phyloP scores from a whole-genome alignment of 1,284 basidiomycete genomes.

The Veloboletus limbatus region DNA sequence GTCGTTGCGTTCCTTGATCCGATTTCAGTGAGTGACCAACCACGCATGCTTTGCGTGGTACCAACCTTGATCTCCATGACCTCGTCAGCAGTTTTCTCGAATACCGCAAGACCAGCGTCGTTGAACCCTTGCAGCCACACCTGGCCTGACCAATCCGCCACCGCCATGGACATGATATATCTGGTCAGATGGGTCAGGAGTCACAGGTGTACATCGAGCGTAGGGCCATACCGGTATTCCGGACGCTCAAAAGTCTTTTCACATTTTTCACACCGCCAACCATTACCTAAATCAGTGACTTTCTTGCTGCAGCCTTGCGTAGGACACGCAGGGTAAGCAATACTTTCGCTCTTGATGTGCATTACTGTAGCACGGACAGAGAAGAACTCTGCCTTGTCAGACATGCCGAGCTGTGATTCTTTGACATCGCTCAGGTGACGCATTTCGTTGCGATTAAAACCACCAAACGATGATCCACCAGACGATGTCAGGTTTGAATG shows the following conservation, averaged over 20 bases:
- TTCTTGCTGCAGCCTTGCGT: conserved; percentile 89
- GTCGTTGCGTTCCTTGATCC: conserved; percentile 62
- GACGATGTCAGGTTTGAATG: conserved; percentile 50
- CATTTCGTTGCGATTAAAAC: conserved; percentile 69
- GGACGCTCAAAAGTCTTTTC: conserved; percentile 72
- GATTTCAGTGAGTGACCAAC: background rate
- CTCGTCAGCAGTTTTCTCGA: conserved; percentile 82
- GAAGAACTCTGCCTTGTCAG: conserved; percentile 84
- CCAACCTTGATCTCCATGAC: conserved; percentile 66
- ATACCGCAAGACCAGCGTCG: conserved; percentile 78
- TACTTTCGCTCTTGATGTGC: conserved; percentile 85
- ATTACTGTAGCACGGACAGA: conserved; percentile 81
- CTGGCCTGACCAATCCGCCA: conserved; percentile 86
- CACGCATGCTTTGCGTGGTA: background rate
- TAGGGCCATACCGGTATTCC: conserved; percentile 67
- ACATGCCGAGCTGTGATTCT: conserved; percentile 72
- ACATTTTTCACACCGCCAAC: conserved; percentile 96
- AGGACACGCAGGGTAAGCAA: conserved; percentile 91
- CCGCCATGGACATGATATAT: conserved; percentile 88
- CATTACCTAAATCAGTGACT: conserved; percentile 65
- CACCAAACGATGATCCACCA: conserved; percentile 40
- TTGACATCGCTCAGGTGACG: conserved; percentile 83
- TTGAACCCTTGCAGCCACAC: conserved; percentile 97
- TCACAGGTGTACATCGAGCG: background rate
- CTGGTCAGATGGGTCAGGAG: conserved; percentile 39